These are phyloP conservation scores for Botrytis hyacinthi DNA, from an alignment of 2,329 filamentous ascomycete genomes.

Conservation along the genomic window DNA sequence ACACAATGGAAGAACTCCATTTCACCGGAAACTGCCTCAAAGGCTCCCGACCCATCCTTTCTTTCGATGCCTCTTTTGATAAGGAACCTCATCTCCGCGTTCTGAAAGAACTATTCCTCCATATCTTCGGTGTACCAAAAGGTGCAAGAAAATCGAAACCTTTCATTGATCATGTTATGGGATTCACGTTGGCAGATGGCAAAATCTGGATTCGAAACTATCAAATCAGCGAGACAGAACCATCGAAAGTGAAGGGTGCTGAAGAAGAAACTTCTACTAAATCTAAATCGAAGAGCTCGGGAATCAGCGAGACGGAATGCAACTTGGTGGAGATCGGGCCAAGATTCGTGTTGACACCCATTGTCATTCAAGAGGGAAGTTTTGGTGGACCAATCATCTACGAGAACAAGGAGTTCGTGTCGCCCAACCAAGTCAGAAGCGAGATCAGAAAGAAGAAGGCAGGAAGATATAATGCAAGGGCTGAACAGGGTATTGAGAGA, in stretches of 20 bases:
- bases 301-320: constrained; percentile 67
- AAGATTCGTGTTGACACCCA: constrained; percentile 87
- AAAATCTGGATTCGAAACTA: constrained; percentile 97
- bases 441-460: constrained; percentile 78
- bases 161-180: constrained; percentile 93
- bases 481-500: constrained; percentile 70
- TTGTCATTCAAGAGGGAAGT: constrained; percentile 90
- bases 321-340: constrained; percentile 91
- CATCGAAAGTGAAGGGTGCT: constrained; percentile 44
- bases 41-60: constrained; percentile 84
- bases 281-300: constrained; percentile 43
- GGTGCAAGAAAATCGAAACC: constrained; percentile 88
- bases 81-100: constrained; percentile 74
- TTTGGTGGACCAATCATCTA: constrained; percentile 97
- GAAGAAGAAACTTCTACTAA: constrained; percentile 42
- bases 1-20: constrained; percentile 95
- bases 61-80: constrained; percentile 87
- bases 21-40: constrained; percentile 97
- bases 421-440: constrained; percentile 87
- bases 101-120: constrained; percentile 85
- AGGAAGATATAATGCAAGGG: constrained; percentile 70
- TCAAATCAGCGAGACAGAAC: constrained; percentile 82
- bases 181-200: constrained; percentile 84
- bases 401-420: constrained; percentile 96
- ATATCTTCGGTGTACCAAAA: constrained; percentile 89